Base-by-base conservation (phyloP, 345 rosid genomes). In the Corchorus olitorius region DNA sequence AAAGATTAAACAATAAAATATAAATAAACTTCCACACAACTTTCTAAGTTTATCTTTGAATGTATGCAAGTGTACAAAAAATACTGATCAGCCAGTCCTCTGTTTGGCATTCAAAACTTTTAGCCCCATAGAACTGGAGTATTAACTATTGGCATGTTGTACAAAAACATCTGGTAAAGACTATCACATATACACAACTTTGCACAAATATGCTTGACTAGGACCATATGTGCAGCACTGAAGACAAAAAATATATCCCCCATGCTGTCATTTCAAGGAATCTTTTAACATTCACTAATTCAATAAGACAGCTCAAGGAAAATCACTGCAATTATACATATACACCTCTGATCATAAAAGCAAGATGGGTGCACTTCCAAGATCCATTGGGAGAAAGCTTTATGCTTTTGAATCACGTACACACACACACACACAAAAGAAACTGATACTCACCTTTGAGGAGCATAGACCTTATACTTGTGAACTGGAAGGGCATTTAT, bases 401-500 rank as follows among this genome's bases (percentile, higher is more conserved):
- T 10, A 20, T 1, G n/a, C 15, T 69, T 15, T 33, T 35, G n/a
- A 65, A 58, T 39, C 59, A 59, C 5, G 20, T 53, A 45, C 60
- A 74, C 0, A 4, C 43, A 6, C 43, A 39, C 6, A 39, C 43
- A 39, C 43, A 39, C 43, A 39, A 39, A 39, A 39, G 33, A 55
- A 67, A 48, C 13, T 27, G 61, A 64, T 39, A 64, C 59, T 54
- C 61, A 88, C 91, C 81, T 84, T 78, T 81, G 84, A 81, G 88
- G 82, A 75, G 84, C 81, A 80, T 89, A 69, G 56, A 78, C 86
- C 86, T 91, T 96, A 75, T 92, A 92, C 82, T 90, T 89, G 79
- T 91, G 97, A 75, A 96, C 90, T 62, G 99, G 98, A 60, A 93
- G 88, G 48, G 93, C 90, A 81, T 92, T 92, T 76, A 96, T 96